Conservation (phyloP, 1,139 yeast species). For the Yamadazyma pseudoaaseri region DNA sequence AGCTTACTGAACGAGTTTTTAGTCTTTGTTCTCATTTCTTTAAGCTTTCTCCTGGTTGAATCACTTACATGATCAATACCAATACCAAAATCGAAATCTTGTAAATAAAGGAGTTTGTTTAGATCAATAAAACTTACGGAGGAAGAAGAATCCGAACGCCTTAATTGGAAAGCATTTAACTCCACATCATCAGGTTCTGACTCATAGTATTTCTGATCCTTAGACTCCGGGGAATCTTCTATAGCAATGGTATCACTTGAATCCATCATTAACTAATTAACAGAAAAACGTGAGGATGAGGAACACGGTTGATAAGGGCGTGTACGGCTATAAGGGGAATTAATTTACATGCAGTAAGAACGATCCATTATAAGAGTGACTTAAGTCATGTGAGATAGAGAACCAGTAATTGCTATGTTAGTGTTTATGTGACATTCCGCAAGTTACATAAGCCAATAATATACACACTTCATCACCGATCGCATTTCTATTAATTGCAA, state of each 20-base stretch:
- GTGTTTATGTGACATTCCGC: no score
- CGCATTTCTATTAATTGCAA: not conserved
- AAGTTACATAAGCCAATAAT: no score
- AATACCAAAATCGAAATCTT: conserved; percentile 46
- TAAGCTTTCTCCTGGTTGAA: conserved; percentile 33
- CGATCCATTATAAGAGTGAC: no score
- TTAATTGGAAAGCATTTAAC: conserved; percentile 9
- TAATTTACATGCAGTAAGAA: no score
- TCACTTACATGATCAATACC: conserved; percentile 39
- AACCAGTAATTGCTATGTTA: no score
- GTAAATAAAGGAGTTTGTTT: conserved; percentile 35
- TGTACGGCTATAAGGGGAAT: no score
- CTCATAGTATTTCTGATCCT: conserved; percentile 7
- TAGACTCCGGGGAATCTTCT: conserved; percentile 2
- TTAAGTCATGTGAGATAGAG: no score
- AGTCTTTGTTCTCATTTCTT: conserved; percentile 37
- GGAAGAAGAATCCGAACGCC: conserved; percentile 31
- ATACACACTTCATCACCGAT: not conserved
- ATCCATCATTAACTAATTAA: not conserved
- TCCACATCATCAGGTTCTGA: conserved; percentile 1
- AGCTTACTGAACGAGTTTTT: conserved; percentile 28
- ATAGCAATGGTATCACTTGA: not conserved
- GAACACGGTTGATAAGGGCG: not conserved
- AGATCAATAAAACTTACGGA: conserved; percentile 39
- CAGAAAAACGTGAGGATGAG: not conserved